phyloP scores from a whole-genome alignment of 306 rosid genomes.

The Urtica urens region DNA sequence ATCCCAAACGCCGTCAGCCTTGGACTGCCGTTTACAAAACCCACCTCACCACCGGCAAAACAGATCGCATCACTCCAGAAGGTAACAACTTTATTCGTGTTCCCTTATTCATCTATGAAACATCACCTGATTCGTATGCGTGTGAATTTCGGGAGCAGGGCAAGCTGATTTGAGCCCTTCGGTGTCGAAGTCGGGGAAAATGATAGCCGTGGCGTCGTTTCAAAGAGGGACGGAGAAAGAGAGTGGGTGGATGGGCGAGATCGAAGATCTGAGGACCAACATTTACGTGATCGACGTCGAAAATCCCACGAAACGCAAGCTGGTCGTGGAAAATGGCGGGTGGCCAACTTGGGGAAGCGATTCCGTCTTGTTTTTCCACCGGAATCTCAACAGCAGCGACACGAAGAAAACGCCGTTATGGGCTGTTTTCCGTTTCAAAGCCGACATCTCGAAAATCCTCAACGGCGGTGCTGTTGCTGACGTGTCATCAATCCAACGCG shows the following conservation, averaged over 20 bases:
- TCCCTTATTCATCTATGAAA: neutral
- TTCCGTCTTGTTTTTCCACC: neutral
- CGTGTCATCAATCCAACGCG: neutral
- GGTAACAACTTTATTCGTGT: neutral
- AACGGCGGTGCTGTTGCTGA: neutral
- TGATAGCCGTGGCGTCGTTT: neutral
- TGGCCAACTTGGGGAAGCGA: constrained; percentile 1
- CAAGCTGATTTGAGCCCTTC: neutral
- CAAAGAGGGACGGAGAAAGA: neutral
- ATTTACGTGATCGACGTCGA: constrained; percentile 1
- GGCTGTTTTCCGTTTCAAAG: neutral
- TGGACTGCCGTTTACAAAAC: constrained; percentile 1
- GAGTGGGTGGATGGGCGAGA: neutral
- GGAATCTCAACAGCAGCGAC: neutral
- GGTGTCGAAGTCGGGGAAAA: neutral
- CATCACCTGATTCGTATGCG: neutral
- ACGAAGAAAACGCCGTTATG: too few relatives aligned
- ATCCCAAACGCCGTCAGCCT: neutral
- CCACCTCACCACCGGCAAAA: neutral
- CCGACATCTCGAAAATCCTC: neutral
- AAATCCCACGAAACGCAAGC: neutral
- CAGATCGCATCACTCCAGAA: neutral
- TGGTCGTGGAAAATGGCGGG: neutral
- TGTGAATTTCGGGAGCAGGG: neutral
- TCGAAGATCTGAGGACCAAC: neutral